Evolutionary conservation across 805 yeast species (phyloP), one percentile per base, ranked within the genome.

Genomic region (Brettanomyces nanus): DNA sequence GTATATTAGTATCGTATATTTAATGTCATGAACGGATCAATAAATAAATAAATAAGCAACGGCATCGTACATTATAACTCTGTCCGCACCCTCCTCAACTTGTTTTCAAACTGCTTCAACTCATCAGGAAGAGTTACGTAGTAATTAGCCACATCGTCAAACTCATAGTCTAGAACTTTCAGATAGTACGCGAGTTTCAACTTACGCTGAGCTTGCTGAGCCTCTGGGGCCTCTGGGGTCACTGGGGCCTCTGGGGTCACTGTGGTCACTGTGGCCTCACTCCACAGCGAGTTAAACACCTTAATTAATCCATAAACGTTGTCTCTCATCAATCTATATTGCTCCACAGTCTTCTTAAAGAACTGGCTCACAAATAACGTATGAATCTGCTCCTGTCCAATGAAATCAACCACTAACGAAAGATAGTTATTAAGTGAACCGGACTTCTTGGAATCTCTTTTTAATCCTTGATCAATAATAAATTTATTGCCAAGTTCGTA

Each of bases 301-400:
- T 56, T 56, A 41, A 56, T 49, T 25, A 61, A 48, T 1, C 64
- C 65, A 44, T 61, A 60, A 19, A 61, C 48, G 41, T 59, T 61
- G 38, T 61, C 65, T 25, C 39, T 51, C 15, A 53, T 37, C 31
- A 61, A 43, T 42, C 65, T 50, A 43, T 56, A 61, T 36, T 58
- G 54, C 45, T 61, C 63, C 36, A 59, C 47, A 3, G 55, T 47
- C 25, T 36, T 28, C 35, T 52, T 58, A 47, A 57, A 60, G 21
- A 58, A 47, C 5, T 41, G 35, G 5, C 57, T 45, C n/a, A 41
- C 39, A 35, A 53, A 38, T 21, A 61, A 27, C 3, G 39, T 26
- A 4, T 27, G 18, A 11, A 39, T 33, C 33, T 50, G 53, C n/a
- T 40, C 23, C 3, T 49, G 53, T 13, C 42, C 31, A n/a, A 57